Percentiles rank a stretch among this genome's conserved stretches.
Evolutionary conservation across 106 monocot genomes (phyloP).

Genomic region (Triglochin maritima): DNA sequence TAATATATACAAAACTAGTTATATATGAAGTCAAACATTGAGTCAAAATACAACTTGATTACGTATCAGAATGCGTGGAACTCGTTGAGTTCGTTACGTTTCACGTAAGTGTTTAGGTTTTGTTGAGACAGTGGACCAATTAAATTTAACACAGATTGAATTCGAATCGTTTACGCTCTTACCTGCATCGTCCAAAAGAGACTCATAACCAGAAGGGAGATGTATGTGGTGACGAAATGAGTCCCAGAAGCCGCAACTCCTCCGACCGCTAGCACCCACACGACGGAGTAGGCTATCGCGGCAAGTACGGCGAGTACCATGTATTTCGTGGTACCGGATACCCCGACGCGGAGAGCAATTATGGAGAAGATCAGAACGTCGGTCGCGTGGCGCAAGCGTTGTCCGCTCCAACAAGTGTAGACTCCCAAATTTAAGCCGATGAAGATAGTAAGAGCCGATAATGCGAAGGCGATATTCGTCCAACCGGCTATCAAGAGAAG

Average conservation of each 20-base stretch:
- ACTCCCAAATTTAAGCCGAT: conserved; percentile 21
- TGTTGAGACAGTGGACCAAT: too few relatives aligned
- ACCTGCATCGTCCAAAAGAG: conserved; percentile 76
- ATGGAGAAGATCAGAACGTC: conserved; percentile 17
- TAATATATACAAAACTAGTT: too few relatives aligned
- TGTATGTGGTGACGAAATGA: conserved; percentile 22
- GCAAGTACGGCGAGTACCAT: conserved; percentile 12
- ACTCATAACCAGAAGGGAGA: conserved; percentile 42
- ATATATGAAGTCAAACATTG: too few relatives aligned
- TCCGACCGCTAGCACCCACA: conserved; percentile 44
- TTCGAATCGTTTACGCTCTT: too few relatives aligned
- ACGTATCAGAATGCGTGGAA: too few relatives aligned
- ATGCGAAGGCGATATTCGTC: conserved; percentile 14
- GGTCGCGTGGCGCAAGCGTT: conserved; percentile 23
- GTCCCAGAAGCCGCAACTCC: conserved; percentile 21
- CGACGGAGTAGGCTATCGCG: conserved; percentile 16
- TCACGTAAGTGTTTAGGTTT: too few relatives aligned
- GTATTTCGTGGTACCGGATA: conserved; percentile 1
- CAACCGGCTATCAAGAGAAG: conserved; percentile 36
- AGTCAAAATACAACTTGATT: too few relatives aligned
- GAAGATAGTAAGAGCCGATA: conserved; percentile 12
- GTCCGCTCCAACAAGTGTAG: conserved; percentile 52
- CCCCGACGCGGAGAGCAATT: conserved; percentile 4
- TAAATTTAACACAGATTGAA: too few relatives aligned
- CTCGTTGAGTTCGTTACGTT: too few relatives aligned